Percentiles rank a stretch among this genome's conserved stretches.
phyloP scores from a whole-genome alignment of 192 early-diverging fungal genomes.

The Mortierella claussenii region DNA sequence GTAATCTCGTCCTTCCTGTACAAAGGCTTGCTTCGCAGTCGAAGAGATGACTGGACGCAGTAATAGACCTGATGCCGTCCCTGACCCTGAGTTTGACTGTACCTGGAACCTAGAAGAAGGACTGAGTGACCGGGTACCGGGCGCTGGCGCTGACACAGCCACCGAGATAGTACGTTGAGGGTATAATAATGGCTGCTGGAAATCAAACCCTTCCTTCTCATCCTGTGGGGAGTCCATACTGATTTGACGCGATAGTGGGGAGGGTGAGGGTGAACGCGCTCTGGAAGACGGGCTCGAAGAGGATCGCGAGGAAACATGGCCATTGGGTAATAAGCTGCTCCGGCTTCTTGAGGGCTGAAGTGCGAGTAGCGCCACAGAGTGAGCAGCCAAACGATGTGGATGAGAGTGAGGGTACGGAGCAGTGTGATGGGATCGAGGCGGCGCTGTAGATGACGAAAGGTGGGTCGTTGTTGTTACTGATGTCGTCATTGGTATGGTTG shows the following conservation, averaged over 20 bases:
- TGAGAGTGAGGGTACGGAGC: not conserved
- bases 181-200: not conserved
- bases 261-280: constrained; percentile 29
- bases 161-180: not conserved
- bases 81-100: not conserved
- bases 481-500: too few relatives aligned
- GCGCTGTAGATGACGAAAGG: not conserved
- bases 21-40: too few relatives aligned
- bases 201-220: constrained; percentile 12
- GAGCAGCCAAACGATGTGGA: not conserved
- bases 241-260: constrained; percentile 26
- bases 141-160: too few relatives aligned
- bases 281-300: too few relatives aligned
- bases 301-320: too few relatives aligned
- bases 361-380: constrained; percentile 17
- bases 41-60: too few relatives aligned
- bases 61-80: not conserved
- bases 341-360: constrained; percentile 18
- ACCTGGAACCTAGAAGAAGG: too few relatives aligned
- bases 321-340: not conserved
- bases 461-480: not conserved
- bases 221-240: constrained; percentile 29
- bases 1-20: too few relatives aligned
- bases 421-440: not conserved
- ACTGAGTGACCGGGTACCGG: too few relatives aligned